Base-by-base conservation (phyloP, 768 basidiomycete genomes). In the Kwoniella europaea region DNA sequence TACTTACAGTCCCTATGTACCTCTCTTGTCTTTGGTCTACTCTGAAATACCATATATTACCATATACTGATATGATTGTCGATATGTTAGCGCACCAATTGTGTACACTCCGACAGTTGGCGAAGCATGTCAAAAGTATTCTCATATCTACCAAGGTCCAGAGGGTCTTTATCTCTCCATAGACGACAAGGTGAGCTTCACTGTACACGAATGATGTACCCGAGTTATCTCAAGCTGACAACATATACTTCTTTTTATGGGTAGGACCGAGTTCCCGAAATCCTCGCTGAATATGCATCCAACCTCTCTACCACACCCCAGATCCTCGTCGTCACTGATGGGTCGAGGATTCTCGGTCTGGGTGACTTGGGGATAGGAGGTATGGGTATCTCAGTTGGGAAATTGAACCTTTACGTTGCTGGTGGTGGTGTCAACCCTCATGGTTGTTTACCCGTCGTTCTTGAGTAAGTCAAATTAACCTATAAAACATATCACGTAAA, bases 61-160 rank as follows among this genome's bases (percentile, higher is more conserved):
- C n/a, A 35, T 9, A 35, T 35, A 35, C 65, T 52, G 59, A 61
- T 43, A 41, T 6, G 18, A n/a, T 53, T 50, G 10, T 56, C 20
- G 22, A n/a, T 24, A 22, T 60, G 4, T 90, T 82, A 85, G 91
- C 52, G 85, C 89, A 22, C 93, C 94, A 15, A 87, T 94, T 54
- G 92, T 96, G 66, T 96, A 95, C 82, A 96, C 94, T 0, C 94
- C 94, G 0, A 93, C 92, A 15, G 93, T 96, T 35, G 94, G 94
- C 27, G 92, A 95, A 76, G 94, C 93, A 3, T 94, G 93, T 80
- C 81, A 92, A 74, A 90, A 92, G 77, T 94, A 88, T 85, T 91
- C 90, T 22, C 88, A 90, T 71, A 92, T 90, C 74, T 76, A 62
- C 69, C 53, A 52, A n/a, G 92, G 90, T 90, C 82, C 83, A 46